Base-by-base conservation (phyloP, 768 basidiomycete species). In the Podaxis sp. region DNA sequence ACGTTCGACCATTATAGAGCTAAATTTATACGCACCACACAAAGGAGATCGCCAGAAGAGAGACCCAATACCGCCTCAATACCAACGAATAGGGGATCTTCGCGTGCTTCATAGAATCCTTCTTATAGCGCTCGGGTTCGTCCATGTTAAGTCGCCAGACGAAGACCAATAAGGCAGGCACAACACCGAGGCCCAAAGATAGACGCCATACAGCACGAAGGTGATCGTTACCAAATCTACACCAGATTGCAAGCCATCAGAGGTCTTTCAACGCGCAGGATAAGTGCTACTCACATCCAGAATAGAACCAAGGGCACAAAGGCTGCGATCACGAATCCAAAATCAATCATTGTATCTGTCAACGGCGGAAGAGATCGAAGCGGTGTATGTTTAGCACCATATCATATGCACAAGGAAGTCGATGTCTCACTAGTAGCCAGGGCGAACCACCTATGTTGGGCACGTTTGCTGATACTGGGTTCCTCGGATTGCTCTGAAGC, bases 401-500 rank as follows among this genome's bases (percentile, higher is more conserved):
- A 53, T 41, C 46, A 51, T 48, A 12, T 15, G 26, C n/a, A 40
- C 40, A 44, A 38, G 58, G 38, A 56, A 52, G 60, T 15, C 8
- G 37, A 64, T 84, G 28, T 53, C 59, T 69, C 74, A 93, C 95
- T 97, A 7, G 95, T 96, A 13, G 95, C 92, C 30, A 93, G 82
- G 4, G 90, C 87, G 70, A 97, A 89, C 86, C 94, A 93, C 57
- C 88, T 77, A 72, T 96, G 90, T 69, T 94, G 95, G 4, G 90
- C 83, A 58, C 87, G 87, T 75, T 91, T 93, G 66, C 74, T 80
- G 68, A 96, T 89, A 8, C 84, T 85, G 8, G 84, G 80, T 72
- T 92, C 90, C 72, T 97, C 96, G 2, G 93, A 91, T 69, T 94
- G 91, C 70, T 97, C 96, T 1, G 92, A 89, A 6, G 89, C 90